These are phyloP conservation scores for Xylariaceae sp. DNA, from an alignment of 2,329 filamentous ascomycete species.

Conservation along the genomic window DNA sequence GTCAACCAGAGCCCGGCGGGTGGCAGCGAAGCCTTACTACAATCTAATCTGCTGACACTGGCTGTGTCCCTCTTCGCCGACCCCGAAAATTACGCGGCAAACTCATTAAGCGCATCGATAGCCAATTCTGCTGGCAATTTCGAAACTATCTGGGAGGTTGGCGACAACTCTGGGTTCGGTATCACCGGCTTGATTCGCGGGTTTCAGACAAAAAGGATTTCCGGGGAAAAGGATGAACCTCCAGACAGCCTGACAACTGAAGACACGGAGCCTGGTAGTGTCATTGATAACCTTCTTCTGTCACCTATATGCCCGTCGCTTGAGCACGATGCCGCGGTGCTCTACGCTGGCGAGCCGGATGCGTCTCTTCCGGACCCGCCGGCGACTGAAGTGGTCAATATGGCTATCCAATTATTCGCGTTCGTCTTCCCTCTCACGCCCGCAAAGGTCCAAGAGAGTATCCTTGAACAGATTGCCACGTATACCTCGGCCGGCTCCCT, in stretches of 20 bases:
- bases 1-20: slow-evolving; percentile 81
- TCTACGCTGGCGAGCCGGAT: slow-evolving; percentile 58
- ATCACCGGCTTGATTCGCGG: slow-evolving; percentile 78
- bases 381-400: slow-evolving; percentile 87
- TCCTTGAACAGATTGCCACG: slow-evolving; percentile 85
- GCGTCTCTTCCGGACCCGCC: slow-evolving; percentile 64
- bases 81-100: slow-evolving; percentile 78
- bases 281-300: slow-evolving; percentile 53
- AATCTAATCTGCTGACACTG: slow-evolving; percentile 84
- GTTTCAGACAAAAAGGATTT: slow-evolving; percentile 63
- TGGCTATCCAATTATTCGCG: slow-evolving; percentile 87
- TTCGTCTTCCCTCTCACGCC: slow-evolving; percentile 84
- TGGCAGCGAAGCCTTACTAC: slow-evolving; percentile 75
- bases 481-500: slow-evolving; percentile 75
- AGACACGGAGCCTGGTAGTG: slow-evolving; percentile 53
- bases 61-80: slow-evolving; percentile 90
- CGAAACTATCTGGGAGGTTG: slow-evolving; percentile 90
- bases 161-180: slow-evolving; percentile 90
- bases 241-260: slow-evolving; percentile 37
- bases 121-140: slow-evolving; percentile 84
- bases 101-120: slow-evolving; percentile 81
- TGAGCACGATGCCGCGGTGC: slow-evolving; percentile 79
- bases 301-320: slow-evolving; percentile 74
- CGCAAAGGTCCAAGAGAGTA: slow-evolving; percentile 89
- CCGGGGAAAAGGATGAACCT: slow-evolving; percentile 56